Base-by-base conservation (phyloP, 2,329 filamentous ascomycete species). In the Grosmannia huntii region DNA sequence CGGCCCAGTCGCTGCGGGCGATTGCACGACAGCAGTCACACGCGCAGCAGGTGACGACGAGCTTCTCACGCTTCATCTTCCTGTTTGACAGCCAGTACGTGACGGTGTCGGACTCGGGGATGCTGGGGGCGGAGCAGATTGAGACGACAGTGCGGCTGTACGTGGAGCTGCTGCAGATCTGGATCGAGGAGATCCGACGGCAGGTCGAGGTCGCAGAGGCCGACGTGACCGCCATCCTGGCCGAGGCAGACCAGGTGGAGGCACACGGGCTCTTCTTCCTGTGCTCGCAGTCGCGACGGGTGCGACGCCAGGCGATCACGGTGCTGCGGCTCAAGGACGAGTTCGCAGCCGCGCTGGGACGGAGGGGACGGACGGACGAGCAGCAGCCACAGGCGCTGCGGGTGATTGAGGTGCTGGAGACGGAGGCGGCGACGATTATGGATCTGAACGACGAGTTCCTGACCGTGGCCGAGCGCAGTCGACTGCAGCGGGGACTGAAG, bases 1-100 rank as follows among this genome's bases (percentile, higher is more conserved):
- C 95, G 1, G 89, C 90, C 3, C 87, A 91, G 64, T 96, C 94
- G 1, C 73, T 99, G 19, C 97, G 96, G 69, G 92, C 92, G 0
- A 99, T 99, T 65, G 94, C 95, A 12, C 82, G 89, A 33, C 94
- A 99, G 36, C 94, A 99, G 67, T 89, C 87, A 9, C 88, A 96
- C 71, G 91, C 94, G 0, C 90, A 99, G 65, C 89, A 94, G 69
- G 94, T 99, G 3, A 96, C 91, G 0, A 96, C 95, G 71, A 92
- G 94, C 0, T 99, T 99, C 71, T 89, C 94, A 44, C 81, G 91
- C 28, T 99, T 97, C 71, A 99, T 99, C 57, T 99, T 99, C 75
- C 96, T 94, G 65, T 99, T 97, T 69, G 95, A 99, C 69, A 91
- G 95, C 64, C 85, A 91, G 27, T 99, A 99, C 70, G 90, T 92